Evolutionary conservation across 1,284 basidiomycete species (phyloP), one percentile per base, ranked within the genome.

Genomic region (Trichosporon ovoides): DNA sequence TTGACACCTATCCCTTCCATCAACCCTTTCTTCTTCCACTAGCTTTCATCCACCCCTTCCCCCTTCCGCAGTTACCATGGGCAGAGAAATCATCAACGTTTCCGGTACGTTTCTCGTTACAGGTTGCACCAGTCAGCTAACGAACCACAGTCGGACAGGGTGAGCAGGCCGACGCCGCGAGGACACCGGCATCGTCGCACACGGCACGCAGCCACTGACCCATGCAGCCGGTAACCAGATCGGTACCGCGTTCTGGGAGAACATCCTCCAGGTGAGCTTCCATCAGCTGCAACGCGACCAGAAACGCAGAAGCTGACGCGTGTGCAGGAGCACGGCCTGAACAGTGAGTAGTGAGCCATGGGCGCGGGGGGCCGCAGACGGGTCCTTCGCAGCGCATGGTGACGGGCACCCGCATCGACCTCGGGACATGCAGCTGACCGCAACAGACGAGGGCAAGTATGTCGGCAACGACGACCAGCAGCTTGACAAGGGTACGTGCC

Each of bases 241-340:
- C 59, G 71, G 69, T 37, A 68, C 67, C 18, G 73, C 74, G 11
- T 77, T 76, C 68, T 77, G 74, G 74, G 68, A 73, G 51, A 69
- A 73, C 57, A 71, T 77, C 55, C 70, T 77, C 24, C 67, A 66
- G 58, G 73, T 72, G 36, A 20, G 11, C 18, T 18, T 14, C 22
- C 28, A 4, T 31, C 18, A 22, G 46, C 14, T 46, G 11, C 10
- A 14, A 9, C 10, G 6, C n/a, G n/a, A 16, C 14, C 12, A 22
- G 16, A 0, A 18, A 20, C n/a, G 24, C 12, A 20, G 14, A 19
- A 46, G 56, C 64, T 67, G 56, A 66, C 56, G 37, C 18, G 11
- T 40, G 20, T n/a, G 38, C 55, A 73, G 69, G 71, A 74, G 65
- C 73, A 74, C 59, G 71, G 73, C 49, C 66, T 74, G 24, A 72